Conservation (phyloP, 176 grass and related monocot genomes). For the Themeda triandra region DNA sequence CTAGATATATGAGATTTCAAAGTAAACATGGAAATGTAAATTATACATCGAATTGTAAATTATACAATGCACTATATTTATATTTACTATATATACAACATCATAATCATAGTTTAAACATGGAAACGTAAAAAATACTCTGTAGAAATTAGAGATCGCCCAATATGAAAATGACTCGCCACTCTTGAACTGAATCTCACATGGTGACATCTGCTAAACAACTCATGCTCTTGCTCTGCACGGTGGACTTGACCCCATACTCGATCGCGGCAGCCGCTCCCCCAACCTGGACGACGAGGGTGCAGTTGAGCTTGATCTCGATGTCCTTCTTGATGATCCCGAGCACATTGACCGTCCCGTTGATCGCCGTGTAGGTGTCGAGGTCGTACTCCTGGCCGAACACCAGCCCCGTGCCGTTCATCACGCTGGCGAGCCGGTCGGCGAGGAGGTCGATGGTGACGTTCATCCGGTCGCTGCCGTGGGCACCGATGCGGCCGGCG, state of each 20-base stretch:
- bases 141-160: no score
- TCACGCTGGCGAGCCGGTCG: constrained; percentile 26
- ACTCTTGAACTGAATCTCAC: neutral
- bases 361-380: constrained; percentile 56
- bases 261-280: neutral
- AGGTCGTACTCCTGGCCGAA: constrained; percentile 43
- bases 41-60: no score
- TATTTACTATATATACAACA: no score
- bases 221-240: constrained; percentile 22
- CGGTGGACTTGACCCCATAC: neutral
- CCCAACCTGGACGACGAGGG: constrained; percentile 16
- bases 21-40: no score
- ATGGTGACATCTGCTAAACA: constrained; percentile 18
- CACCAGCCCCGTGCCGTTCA: constrained; percentile 36
- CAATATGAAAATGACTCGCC: neutral
- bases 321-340: constrained; percentile 64
- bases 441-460: constrained; percentile 59
- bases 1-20: no score
- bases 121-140: no score
- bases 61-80: no score
- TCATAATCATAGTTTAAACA: no score
- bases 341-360: constrained; percentile 47
- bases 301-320: constrained; percentile 57
- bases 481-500: constrained; percentile 38
- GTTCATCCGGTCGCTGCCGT: constrained; percentile 45